Base-by-base conservation (phyloP, 1,284 basidiomycete species). In the Boletellus deceptivus region DNA sequence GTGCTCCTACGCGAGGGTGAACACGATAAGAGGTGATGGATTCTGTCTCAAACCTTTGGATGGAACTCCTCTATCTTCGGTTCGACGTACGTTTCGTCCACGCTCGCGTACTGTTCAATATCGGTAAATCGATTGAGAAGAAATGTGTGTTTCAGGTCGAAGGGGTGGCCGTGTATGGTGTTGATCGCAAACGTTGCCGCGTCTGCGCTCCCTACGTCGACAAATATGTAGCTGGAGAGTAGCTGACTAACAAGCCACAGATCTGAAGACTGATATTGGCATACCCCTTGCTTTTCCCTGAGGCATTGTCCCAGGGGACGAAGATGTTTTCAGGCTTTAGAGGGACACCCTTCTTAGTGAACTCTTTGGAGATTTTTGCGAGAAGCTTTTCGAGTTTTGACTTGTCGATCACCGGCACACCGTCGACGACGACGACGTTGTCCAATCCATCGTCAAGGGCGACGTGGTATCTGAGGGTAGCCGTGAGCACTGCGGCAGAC, bases 61-160 rank as follows among this genome's bases (percentile, higher is more conserved):
- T 80, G 78, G 72, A 89, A 98, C 61, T 90, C 87, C 65, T 93
- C 89, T 1, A 75, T 71, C 56, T 84, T 80, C 2, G 92, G 87
- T 67, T 94, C 93, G 13, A 82, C 75, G 68, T 93, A 98, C 0
- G 83, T 82, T 67, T 97, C 91, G 53, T 93, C 85, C 66, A 98
- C 69, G 62, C 83, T 78, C 46, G 83, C 80, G 69, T 86, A 96
- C 55, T 82, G 82, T 70, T 98, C 94, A 58, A 99, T 88, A 68
- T 99, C 96, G 46, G 87, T 85, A 70, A 99, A 98, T 56, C 86
- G 86, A 75, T 95, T 95, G 63, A 97, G 77, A 63, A 81, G 79
- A 72, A 99, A 95, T 3, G 84, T 88, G 74, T 98, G 95, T 67
- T 86, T 94, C 59, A 93, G 82, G 70, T 97, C 93, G 67, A 99